Conservation (phyloP, 495 filamentous ascomycete species). For the Durotheca rogersii region DNA sequence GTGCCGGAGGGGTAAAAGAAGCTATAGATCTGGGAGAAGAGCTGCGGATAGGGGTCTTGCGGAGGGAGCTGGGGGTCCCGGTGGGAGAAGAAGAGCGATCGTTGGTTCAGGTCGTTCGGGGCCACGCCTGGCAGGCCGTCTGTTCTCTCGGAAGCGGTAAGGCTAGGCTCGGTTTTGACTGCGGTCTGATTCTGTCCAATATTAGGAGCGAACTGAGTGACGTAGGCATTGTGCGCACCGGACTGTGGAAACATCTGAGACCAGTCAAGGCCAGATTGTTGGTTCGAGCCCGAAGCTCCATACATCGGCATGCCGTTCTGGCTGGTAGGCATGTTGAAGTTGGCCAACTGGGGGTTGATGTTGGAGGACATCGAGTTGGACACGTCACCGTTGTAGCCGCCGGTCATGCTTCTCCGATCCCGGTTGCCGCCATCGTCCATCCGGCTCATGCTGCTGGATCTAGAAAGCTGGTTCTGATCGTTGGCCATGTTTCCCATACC, state of each 20-base stretch:
- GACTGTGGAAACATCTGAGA: slow-evolving; percentile 68
- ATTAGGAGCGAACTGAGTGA: slow-evolving; percentile 61
- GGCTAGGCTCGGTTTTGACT: slow-evolving; percentile 53
- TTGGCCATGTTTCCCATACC: slow-evolving; percentile 52
- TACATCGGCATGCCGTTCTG: slow-evolving; percentile 56
- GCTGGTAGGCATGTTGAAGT: slow-evolving; percentile 54
- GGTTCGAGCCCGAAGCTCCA: slow-evolving; percentile 46
- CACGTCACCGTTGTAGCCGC: slow-evolving; percentile 52
- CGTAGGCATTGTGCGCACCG: slow-evolving; percentile 61
- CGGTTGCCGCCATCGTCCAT: slow-evolving; percentile 50
- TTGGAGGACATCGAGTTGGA: slow-evolving; percentile 53
- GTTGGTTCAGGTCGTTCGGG: slow-evolving; percentile 40
- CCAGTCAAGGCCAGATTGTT: slow-evolving; percentile 60
- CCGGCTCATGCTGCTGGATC: slow-evolving; percentile 59
- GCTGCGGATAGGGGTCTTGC: slow-evolving; percentile 51
- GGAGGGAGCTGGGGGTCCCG: slow-evolving; percentile 44
- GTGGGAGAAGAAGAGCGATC: slow-evolving; percentile 39
- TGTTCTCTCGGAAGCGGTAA: slow-evolving; percentile 40
- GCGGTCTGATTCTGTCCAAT: slow-evolving; percentile 53
- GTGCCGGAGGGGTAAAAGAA: slow-evolving; percentile 56
- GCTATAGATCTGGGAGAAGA: slow-evolving; percentile 51
- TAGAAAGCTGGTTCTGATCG: slow-evolving; percentile 56
- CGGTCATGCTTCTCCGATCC: slow-evolving; percentile 56
- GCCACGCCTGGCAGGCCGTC: slow-evolving; percentile 44
- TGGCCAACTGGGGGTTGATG: slow-evolving; percentile 58